Percentiles rank a stretch among this genome's conserved stretches.
These are phyloP conservation scores for Saturnispora besseyi DNA, from an alignment of 805 yeast genomes.

Conservation along the genomic window DNA sequence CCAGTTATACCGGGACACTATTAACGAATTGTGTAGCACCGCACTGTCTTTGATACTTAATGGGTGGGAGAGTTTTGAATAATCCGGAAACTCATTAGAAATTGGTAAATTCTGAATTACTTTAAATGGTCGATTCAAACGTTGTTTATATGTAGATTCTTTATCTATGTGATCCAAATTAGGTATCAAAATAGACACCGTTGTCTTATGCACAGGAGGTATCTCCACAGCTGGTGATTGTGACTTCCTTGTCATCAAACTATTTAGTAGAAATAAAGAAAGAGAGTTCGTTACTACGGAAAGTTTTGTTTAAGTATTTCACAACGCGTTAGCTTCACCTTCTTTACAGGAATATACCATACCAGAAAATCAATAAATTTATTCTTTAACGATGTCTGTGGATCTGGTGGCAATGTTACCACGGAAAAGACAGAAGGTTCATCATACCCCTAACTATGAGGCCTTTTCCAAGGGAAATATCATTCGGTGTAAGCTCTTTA, in stretches of 20 bases:
- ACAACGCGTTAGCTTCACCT: background rate
- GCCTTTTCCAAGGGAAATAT: slow-evolving; percentile 39
- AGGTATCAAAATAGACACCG: slow-evolving; percentile 22
- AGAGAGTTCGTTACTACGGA: background rate
- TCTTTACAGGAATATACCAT: background rate
- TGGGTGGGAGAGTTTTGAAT: slow-evolving; percentile 53
- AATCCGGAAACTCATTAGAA: slow-evolving; percentile 53
- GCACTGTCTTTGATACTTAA: slow-evolving; percentile 66
- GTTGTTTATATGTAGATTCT: slow-evolving; percentile 24
- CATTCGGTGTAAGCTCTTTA: slow-evolving; percentile 41
- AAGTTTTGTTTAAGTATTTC: background rate
- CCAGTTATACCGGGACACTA: slow-evolving; percentile 66
- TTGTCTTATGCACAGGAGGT: slow-evolving; percentile 12
- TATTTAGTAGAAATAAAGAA: background rate
- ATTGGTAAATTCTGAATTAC: slow-evolving; percentile 60
- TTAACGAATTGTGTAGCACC: slow-evolving; percentile 58
- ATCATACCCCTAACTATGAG: slow-evolving; percentile 15
- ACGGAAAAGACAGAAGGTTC: background rate
- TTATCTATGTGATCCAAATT: slow-evolving; percentile 24
- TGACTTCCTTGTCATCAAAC: background rate
- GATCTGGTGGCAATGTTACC: slow-evolving; percentile 1
- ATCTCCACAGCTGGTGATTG: background rate
- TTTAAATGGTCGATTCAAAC: slow-evolving; percentile 49
- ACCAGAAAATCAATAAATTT: background rate
- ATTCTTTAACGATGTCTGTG: background rate